Evolutionary conservation across 805 yeast species (phyloP), one percentile per base, ranked within the genome.

Genomic region (Lipomyces mesembrius): DNA sequence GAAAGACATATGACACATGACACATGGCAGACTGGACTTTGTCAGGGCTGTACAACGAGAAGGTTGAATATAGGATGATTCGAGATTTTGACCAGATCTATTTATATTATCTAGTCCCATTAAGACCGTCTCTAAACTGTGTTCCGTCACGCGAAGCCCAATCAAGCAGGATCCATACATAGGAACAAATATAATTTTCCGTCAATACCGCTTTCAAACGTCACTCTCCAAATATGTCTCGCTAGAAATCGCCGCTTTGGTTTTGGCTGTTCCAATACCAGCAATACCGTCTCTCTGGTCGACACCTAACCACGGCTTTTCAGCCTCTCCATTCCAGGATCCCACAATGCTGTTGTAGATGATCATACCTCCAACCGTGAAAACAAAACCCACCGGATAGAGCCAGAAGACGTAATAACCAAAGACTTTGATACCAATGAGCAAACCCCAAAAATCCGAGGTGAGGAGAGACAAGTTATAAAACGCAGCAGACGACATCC

Each of bases 401-500:
- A 81, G 77, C 83, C 83, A 81, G 74, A 71, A 81, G 5, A 81
- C 84, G 46, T 74, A 74, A 73, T 81, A 81, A 35, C 81, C 81
- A 70, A 81, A 81, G n/a, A 80, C 82, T 68, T 77, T 74, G 58
- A 79, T 75, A n/a, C 83, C 83, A 29, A 81, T 79, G 14, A 81
- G 68, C 67, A 81, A 68, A 11, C 83, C 79, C 83, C 84, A 81
- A 74, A 81, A 81, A 69, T 81, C 83, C 20, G 81, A 78, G 17
- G 83, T 81, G 60, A 81, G 75, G 27, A 81, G 64, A 49, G 82
- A 79, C 64, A 81, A 72, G 73, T 81, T 81, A 76, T 81, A 81
- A 66, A 81, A 81, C 12, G 83, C 82, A 12, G 84, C 83, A 6
- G 83, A 79, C 20, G 83, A 79, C 79, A 81, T 79, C 49, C 83